A percentile compares a stretch with the other conserved stretches of the same genome.
Evolutionary conservation across 2,329 filamentous ascomycete species (phyloP).

Genomic region (Nemania abortiva): DNA sequence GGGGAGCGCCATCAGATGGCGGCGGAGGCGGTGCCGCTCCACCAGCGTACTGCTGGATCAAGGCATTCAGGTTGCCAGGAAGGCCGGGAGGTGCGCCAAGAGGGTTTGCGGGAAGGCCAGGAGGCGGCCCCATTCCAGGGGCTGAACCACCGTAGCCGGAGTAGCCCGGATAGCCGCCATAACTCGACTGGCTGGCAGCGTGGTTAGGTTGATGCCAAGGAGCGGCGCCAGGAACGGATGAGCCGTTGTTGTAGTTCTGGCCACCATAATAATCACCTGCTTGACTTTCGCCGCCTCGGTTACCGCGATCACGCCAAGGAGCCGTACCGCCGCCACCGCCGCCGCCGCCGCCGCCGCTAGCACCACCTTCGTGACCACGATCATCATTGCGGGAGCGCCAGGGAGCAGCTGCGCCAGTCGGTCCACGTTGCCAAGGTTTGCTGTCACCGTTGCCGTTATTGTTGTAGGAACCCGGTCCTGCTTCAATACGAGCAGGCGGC

Average conservation of each 20-base stretch:
- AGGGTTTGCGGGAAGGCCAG: constrained; percentile 60
- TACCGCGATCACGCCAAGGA: constrained; percentile 73
- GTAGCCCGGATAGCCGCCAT: constrained; percentile 64
- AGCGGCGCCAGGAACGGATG: constrained; percentile 56
- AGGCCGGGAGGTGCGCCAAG: constrained; percentile 67
- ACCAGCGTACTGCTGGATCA: constrained; percentile 75
- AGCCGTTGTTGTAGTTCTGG: constrained; percentile 52
- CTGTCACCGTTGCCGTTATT: constrained; percentile 64
- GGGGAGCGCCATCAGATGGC: constrained; percentile 71
- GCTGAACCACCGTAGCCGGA: constrained; percentile 63
- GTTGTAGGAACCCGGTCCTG: constrained; percentile 76
- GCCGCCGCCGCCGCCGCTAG: constrained; percentile 54
- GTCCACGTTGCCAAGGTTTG: constrained; percentile 90
- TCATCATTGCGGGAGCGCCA: constrained; percentile 74
- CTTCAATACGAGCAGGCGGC: constrained; percentile 86
- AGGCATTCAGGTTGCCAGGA: constrained; percentile 69
- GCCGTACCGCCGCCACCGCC: constrained; percentile 60
- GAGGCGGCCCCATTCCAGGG: constrained; percentile 63
- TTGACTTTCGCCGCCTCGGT: constrained; percentile 46
- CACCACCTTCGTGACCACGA: constrained; percentile 60
- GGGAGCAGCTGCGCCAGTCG: constrained; percentile 85
- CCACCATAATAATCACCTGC: constrained; percentile 62
- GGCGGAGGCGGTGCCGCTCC: constrained; percentile 66
- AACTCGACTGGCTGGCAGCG: constrained; percentile 64
- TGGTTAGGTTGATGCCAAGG: constrained; percentile 71